Evolutionary conservation across 305 asterid genomes (phyloP).

Genomic region (Fraxinus albicans): DNA sequence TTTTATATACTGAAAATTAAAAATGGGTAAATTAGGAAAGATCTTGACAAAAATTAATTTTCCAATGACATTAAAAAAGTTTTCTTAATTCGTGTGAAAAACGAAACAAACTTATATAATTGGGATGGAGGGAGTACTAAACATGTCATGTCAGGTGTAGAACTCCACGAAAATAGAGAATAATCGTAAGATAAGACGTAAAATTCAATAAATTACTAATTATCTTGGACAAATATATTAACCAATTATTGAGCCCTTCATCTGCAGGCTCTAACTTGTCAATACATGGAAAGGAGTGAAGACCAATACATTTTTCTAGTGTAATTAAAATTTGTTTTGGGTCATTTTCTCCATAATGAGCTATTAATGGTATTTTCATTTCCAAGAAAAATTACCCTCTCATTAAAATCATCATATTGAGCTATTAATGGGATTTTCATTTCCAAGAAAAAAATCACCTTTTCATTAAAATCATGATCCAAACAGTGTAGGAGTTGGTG

Average conservation of each 20-base stretch:
- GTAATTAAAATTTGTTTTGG: conserved; percentile 20
- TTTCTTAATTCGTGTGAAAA: too few species aligned
- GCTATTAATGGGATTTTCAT: conserved; percentile 40
- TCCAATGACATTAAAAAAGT: too few species aligned
- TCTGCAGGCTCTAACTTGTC: conserved; percentile 42
- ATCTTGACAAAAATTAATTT: too few species aligned
- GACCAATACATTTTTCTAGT: neutral
- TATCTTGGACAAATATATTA: conserved; percentile 21
- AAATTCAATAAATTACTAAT: neutral
- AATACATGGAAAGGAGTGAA: conserved; percentile 21
- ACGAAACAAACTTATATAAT: too few species aligned
- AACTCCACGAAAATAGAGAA: neutral
- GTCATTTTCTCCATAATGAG: conserved; percentile 32
- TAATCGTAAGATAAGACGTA: neutral
- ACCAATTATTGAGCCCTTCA: conserved; percentile 26
- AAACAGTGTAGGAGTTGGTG: conserved; percentile 17
- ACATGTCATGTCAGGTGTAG: neutral
- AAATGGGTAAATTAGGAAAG: too few species aligned
- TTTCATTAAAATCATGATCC: conserved; percentile 21
- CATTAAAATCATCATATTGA: conserved; percentile 23
- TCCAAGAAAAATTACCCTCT: conserved; percentile 34
- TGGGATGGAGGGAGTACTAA: too few species aligned
- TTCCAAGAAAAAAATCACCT: conserved; percentile 39
- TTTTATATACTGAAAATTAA: too few species aligned
- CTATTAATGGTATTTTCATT: conserved; percentile 41